Percentiles rank a stretch among this genome's conserved stretches.
These are phyloP conservation scores for Globisporangium heterothallicum DNA, from an alignment of 352 stramenopile genomes.

Conservation along the genomic window DNA sequence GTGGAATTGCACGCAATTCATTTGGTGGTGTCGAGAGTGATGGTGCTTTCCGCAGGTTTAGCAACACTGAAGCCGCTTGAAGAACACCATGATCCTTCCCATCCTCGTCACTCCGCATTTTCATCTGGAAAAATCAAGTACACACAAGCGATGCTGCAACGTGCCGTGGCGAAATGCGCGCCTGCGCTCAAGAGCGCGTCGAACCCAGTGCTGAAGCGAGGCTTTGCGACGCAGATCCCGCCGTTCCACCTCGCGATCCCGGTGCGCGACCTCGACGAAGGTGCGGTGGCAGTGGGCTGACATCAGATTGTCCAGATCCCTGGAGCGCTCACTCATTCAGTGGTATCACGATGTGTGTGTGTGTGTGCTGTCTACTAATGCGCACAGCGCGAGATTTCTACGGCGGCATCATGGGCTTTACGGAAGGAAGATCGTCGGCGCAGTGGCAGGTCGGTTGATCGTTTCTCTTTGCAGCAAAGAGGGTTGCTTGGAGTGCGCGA, in stretches of 20 bases:
- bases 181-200: too few relatives aligned
- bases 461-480: too few relatives aligned
- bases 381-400: constrained; percentile 90
- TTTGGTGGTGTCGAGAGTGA: neutral
- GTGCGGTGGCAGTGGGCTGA: constrained; percentile 22
- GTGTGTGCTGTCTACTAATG: neutral
- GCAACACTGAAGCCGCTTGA: too few relatives aligned
- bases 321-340: too few relatives aligned
- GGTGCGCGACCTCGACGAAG: constrained; percentile 90
- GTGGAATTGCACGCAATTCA: neutral
- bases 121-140: too few relatives aligned
- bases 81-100: too few relatives aligned
- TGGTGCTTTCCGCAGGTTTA: neutral
- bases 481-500: neutral
- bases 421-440: constrained; percentile 86
- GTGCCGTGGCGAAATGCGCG: neutral
- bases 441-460: constrained; percentile 85
- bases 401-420: constrained; percentile 86
- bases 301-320: neutral
- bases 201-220: neutral
- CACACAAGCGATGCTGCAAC: constrained; percentile 1
- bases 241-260: constrained; percentile 92
- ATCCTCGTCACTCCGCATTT: too few relatives aligned
- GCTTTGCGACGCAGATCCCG: constrained; percentile 28
- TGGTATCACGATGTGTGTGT: neutral